These are phyloP conservation scores for Straminergon stramineum DNA, from an alignment of 225 moss, liverwort and hornwort species.

Conservation along the genomic window DNA sequence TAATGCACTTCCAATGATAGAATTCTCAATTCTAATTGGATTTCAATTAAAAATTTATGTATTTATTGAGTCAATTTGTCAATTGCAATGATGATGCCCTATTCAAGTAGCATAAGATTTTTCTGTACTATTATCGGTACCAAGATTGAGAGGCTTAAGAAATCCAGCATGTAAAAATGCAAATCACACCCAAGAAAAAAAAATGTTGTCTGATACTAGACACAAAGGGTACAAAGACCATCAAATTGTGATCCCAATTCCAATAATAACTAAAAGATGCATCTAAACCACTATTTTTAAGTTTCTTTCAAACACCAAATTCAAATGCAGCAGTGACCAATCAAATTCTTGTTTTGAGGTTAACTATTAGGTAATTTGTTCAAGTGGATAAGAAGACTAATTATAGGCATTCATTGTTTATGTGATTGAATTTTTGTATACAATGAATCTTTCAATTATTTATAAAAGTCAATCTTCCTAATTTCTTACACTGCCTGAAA, in stretches of 20 bases:
- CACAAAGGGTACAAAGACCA: no score
- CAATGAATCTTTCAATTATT: neutral
- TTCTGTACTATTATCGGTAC: neutral
- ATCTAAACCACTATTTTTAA: no score
- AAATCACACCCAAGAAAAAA: neutral
- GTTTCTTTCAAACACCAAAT: neutral
- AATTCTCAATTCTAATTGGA: neutral
- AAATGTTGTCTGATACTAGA: neutral
- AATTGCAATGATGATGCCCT: neutral
- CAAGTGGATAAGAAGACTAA: fast-evolving
- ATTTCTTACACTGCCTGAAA: fast-evolving
- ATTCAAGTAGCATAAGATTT: neutral
- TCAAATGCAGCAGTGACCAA: neutral
- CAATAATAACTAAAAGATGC: no score
- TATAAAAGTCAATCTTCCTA: neutral
- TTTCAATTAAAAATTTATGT: neutral
- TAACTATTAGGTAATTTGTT: neutral
- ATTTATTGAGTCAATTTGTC: neutral
- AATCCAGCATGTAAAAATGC: neutral
- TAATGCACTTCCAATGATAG: neutral
- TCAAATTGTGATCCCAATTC: no score
- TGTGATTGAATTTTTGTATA: fast-evolving
- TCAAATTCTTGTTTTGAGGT: neutral
- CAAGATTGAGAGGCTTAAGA: neutral
- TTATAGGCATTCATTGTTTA: fast-evolving